A percentile compares a stretch with the other conserved stretches of the same genome.
These are phyloP conservation scores for Berberis thunbergii DNA, from an alignment of 164 flowering plant species.

Conservation along the genomic window DNA sequence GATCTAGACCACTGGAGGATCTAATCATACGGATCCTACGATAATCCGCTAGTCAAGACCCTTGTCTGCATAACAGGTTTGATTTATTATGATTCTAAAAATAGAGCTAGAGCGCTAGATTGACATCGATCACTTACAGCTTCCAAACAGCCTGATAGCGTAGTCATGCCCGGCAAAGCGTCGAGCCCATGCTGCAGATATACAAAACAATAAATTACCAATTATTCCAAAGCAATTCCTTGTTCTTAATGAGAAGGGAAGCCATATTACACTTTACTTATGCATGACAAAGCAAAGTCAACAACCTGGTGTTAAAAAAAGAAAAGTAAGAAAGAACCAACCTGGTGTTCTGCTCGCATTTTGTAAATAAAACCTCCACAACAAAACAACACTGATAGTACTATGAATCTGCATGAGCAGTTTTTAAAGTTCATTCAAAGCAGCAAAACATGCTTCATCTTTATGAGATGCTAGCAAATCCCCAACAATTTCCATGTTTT, in stretches of 20 bases:
- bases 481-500: neutral
- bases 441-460: neutral
- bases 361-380: slow-evolving; percentile 80
- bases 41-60: neutral
- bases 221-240: neutral
- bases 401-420: slow-evolving; percentile 45
- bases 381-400: slow-evolving; percentile 50
- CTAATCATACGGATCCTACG: neutral
- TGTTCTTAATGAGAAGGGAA: neutral
- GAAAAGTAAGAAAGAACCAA: slow-evolving; percentile 16
- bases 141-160: slow-evolving; percentile 81
- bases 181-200: slow-evolving; percentile 72
- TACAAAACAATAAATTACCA: slow-evolving; percentile 2
- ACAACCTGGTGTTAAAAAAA: neutral
- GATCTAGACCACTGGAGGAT: too few relatives aligned
- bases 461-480: neutral
- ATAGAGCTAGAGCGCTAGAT: neutral
- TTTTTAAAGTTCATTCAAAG: slow-evolving; percentile 5
- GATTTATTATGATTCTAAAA: neutral
- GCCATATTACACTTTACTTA: neutral
- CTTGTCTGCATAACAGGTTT: neutral
- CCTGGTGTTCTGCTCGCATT: slow-evolving; percentile 62
- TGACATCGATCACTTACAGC: slow-evolving; percentile 58
- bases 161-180: slow-evolving; percentile 90
- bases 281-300: too few relatives aligned